A percentile compares a stretch with the other conserved stretches of the same genome.
phyloP scores from a whole-genome alignment of 1,284 basidiomycete species.

The Ganoderma resinaceum region DNA sequence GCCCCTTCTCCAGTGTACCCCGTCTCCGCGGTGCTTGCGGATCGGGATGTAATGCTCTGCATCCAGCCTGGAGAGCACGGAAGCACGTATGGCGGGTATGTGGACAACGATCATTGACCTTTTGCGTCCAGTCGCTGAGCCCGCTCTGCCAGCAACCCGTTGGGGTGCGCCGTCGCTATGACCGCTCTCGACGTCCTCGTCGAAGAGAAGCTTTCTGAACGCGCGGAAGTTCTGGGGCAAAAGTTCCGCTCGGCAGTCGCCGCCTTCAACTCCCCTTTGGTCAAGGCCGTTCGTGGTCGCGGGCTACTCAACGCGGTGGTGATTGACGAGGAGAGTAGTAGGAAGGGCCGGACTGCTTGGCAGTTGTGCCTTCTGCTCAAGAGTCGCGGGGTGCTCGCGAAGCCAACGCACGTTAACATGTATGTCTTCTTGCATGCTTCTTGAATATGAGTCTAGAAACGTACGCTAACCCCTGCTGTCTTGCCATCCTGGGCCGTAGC shows the following conservation, averaged over 20 bases:
- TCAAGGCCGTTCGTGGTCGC: conserved; percentile 81
- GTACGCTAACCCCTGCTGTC: conserved; percentile 7
- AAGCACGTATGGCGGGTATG: conserved; percentile 92
- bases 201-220: conserved; percentile 84
- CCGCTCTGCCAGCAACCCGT: conserved; percentile 76
- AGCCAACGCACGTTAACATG: conserved; percentile 97
- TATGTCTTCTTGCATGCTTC: conserved; percentile 40
- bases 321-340: conserved; percentile 85
- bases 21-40: conserved; percentile 92
- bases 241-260: conserved; percentile 78
- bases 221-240: conserved; percentile 83
- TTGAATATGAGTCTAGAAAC: conserved; percentile 3
- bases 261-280: conserved; percentile 73
- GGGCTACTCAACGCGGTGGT: conserved; percentile 95
- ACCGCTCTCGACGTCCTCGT: conserved; percentile 90
- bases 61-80: conserved; percentile 98
- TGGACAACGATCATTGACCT: conserved; percentile 11
- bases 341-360: conserved; percentile 89
- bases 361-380: conserved; percentile 95
- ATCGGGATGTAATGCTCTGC: conserved; percentile 92
- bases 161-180: conserved; percentile 94
- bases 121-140: conserved; percentile 10
- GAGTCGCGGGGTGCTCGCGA: conserved; percentile 89
- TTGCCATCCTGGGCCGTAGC: conserved; percentile 46
- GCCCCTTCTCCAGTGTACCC: conserved; percentile 77